A percentile compares a stretch with the other conserved stretches of the same genome.
Conservation (phyloP, 2,329 filamentous ascomycete genomes). For the Calcarisporium arbuscula region DNA sequence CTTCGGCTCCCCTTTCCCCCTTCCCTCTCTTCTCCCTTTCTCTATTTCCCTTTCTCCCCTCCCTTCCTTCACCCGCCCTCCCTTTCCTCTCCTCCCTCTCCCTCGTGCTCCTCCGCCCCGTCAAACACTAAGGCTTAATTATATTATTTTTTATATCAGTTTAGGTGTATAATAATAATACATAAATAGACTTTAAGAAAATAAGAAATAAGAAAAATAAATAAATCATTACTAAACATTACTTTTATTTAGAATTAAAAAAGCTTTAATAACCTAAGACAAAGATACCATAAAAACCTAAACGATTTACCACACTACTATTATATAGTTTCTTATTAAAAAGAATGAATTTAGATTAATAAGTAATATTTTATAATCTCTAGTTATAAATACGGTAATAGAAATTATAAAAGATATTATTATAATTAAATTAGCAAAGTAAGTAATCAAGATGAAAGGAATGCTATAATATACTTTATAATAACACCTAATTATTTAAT, state of each 20-base stretch:
- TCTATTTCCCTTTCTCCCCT: too few species aligned
- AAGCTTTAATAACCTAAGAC: background rate
- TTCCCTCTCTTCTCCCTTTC: background rate
- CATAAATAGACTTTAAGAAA: background rate
- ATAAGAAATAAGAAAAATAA: background rate
- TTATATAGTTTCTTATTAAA: background rate
- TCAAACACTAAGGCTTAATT: background rate
- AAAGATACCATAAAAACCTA: background rate
- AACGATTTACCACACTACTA: background rate
- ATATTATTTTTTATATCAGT: background rate
- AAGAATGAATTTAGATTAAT: background rate
- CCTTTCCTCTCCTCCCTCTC: too few species aligned
- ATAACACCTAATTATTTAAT: background rate
- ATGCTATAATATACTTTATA: background rate
- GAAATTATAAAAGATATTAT: background rate
- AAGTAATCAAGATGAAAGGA: background rate
- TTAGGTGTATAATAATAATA: background rate
- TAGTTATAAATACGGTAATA: background rate
- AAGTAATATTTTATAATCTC: background rate
- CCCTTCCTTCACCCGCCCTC: too few species aligned
- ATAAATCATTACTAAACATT: background rate
- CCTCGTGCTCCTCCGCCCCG: too few species aligned
- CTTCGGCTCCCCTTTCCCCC: too few species aligned
- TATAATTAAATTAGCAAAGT: slow-evolving; percentile 1
- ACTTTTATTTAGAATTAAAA: background rate